Conservation (phyloP, 2,329 filamentous ascomycete genomes). For the Curvularia sp. region DNA sequence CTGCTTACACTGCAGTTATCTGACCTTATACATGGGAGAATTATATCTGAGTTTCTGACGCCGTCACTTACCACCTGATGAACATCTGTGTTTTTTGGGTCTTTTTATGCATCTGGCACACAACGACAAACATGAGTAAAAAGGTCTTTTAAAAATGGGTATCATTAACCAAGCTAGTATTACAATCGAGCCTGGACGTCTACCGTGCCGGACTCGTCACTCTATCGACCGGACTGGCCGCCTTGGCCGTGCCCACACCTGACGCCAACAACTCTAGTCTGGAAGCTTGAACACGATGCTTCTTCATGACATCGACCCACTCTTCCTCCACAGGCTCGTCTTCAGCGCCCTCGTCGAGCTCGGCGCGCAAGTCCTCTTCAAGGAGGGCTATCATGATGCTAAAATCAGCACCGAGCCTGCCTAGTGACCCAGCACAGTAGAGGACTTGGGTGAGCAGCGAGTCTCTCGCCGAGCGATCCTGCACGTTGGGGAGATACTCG, state of each 20-base stretch:
- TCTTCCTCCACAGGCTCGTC: conserved; percentile 59
- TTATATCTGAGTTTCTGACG: too few relatives aligned
- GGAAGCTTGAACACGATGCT: conserved; percentile 84
- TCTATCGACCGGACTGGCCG: conserved; percentile 25
- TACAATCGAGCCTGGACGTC: neutral
- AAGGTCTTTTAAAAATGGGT: neutral
- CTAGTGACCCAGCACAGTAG: conserved; percentile 90
- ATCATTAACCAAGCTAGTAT: neutral
- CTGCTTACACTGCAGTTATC: neutral
- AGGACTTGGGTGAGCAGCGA: conserved; percentile 90
- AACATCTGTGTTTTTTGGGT: too few relatives aligned
- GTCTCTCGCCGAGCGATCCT: conserved; percentile 79
- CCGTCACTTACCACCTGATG: too few relatives aligned
- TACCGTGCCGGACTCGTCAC: conserved; percentile 5
- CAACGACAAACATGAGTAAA: neutral
- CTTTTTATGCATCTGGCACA: too few relatives aligned
- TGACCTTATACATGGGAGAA: neutral
- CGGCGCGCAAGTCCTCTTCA: conserved; percentile 52
- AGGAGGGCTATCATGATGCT: conserved; percentile 79
- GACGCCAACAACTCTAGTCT: conserved; percentile 67
- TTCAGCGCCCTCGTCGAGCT: conserved; percentile 52
- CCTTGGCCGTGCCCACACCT: conserved; percentile 49
- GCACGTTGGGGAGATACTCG: conserved; percentile 79
- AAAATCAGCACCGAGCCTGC: conserved; percentile 90
- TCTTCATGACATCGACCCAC: conserved; percentile 89